These are phyloP conservation scores for Tulasnella sp. DNA, from an alignment of 768 basidiomycete genomes.

Conservation along the genomic window DNA sequence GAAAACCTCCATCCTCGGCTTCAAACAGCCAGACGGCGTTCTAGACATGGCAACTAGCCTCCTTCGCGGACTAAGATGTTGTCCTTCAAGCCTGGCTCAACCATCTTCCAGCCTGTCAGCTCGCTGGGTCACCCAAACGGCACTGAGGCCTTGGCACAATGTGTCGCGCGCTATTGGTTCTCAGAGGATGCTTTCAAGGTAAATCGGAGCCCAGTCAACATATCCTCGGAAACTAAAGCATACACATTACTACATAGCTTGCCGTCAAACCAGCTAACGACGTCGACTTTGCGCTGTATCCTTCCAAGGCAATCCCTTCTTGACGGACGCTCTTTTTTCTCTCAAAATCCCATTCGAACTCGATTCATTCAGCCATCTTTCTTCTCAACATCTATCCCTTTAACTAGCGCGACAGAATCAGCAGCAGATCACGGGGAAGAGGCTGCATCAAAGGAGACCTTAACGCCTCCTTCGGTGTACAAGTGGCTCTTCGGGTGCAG, in stretches of 20 bases:
- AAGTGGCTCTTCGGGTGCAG: slow-evolving; percentile 83
- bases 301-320: background rate
- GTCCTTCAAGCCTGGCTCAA: background rate
- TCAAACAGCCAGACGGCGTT: background rate
- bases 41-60: background rate
- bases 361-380: background rate
- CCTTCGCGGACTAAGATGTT: background rate
- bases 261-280: background rate
- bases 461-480: slow-evolving; percentile 63
- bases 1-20: background rate
- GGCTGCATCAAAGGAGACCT: slow-evolving; percentile 28
- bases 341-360: slow-evolving; percentile 9
- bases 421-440: background rate
- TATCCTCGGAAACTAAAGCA: background rate
- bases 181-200: background rate
- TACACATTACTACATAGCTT: background rate
- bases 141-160: background rate
- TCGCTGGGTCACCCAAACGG: background rate
- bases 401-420: background rate
- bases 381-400: slow-evolving; percentile 7
- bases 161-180: background rate
- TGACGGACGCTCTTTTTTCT: slow-evolving; percentile 5
- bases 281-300: background rate
- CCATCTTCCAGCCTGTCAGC: background rate
- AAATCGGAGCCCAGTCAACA: background rate